A percentile compares a stretch with the other conserved stretches of the same genome.
Evolutionary conservation across 176 grass and related monocot species (phyloP).

Genomic region (Chrysopogon serrulatus): DNA sequence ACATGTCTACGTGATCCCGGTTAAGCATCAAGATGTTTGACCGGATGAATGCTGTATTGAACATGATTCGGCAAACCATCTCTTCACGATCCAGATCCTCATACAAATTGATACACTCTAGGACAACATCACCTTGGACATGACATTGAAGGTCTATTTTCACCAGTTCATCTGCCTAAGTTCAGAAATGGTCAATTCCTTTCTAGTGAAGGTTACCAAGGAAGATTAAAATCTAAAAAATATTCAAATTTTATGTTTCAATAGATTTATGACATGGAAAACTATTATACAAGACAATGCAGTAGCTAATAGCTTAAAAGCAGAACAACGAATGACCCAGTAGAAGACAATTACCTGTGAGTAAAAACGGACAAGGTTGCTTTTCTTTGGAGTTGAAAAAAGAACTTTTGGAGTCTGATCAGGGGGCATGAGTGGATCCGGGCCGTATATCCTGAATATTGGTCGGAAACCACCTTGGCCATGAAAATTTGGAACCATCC

Average conservation of each 20-base stretch:
- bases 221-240: neutral
- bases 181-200: conserved; percentile 16
- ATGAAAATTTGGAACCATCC: conserved; percentile 73
- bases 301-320: neutral
- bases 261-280: neutral
- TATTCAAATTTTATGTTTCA: conserved; percentile 4
- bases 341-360: conserved; percentile 57
- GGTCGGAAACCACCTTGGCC: conserved; percentile 67
- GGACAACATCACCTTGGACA: conserved; percentile 91
- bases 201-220: neutral
- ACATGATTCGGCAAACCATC: conserved; percentile 83
- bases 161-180: conserved; percentile 81
- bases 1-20: conserved; percentile 70
- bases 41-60: conserved; percentile 88
- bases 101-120: conserved; percentile 77
- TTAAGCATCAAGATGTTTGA: conserved; percentile 88
- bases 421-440: conserved; percentile 63
- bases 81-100: conserved; percentile 69
- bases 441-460: conserved; percentile 88
- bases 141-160: conserved; percentile 86
- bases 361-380: conserved; percentile 59
- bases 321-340: neutral
- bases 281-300: neutral
- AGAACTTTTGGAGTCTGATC: conserved; percentile 78
- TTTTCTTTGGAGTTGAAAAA: conserved; percentile 83